Conservation (phyloP, 2,329 filamentous ascomycete genomes). For the Monilinia polystroma region DNA sequence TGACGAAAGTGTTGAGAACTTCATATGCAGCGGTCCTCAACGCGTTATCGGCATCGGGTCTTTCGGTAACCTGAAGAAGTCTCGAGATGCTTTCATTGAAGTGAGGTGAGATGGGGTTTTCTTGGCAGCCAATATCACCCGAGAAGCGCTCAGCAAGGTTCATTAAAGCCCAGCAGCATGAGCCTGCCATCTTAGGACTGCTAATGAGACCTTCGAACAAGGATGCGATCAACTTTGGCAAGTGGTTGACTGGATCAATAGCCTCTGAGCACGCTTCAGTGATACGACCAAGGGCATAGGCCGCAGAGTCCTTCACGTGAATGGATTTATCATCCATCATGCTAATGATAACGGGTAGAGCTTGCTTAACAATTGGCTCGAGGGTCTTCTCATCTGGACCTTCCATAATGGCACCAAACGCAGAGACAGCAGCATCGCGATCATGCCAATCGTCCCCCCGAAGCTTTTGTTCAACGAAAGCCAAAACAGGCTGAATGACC, state of each 20-base stretch:
- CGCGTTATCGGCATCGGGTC: slow-evolving; percentile 77
- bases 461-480: slow-evolving; percentile 89
- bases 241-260: slow-evolving; percentile 80
- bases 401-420: slow-evolving; percentile 98
- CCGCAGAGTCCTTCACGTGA: slow-evolving; percentile 92
- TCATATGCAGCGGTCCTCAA: slow-evolving; percentile 96
- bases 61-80: slow-evolving; percentile 81
- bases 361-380: slow-evolving; percentile 93
- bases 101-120: slow-evolving; percentile 85
- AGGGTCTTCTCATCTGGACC: slow-evolving; percentile 90
- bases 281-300: slow-evolving; percentile 92
- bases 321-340: slow-evolving; percentile 88
- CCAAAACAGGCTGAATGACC: slow-evolving; percentile 81
- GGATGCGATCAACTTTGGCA: slow-evolving; percentile 80
- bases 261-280: slow-evolving; percentile 90
- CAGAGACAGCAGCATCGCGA: slow-evolving; percentile 92
- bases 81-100: slow-evolving; percentile 90
- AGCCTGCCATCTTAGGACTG: slow-evolving; percentile 94
- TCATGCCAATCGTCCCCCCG: slow-evolving; percentile 91
- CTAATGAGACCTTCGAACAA: slow-evolving; percentile 88
- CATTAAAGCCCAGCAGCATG: slow-evolving; percentile 99
- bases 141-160: slow-evolving; percentile 96
- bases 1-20: slow-evolving; percentile 91
- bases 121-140: slow-evolving; percentile 71
- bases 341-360: slow-evolving; percentile 82